Base-by-base conservation (phyloP, 768 basidiomycete species). In the Tulasnella sp. region DNA sequence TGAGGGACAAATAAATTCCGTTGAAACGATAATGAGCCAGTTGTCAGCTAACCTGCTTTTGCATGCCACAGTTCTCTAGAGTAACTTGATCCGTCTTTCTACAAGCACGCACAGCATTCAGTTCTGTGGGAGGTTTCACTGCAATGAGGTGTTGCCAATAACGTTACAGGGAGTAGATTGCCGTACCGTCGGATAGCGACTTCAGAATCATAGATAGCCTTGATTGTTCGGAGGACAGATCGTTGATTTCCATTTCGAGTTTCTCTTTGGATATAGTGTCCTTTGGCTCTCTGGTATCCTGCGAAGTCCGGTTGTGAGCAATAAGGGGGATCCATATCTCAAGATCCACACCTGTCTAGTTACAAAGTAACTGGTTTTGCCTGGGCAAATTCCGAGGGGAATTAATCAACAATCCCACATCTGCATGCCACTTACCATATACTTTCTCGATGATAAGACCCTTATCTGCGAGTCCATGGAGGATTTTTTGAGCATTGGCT, bases 311-410 rank as follows among this genome's bases (percentile, higher is more conserved):
- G n/a, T n/a, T 33, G 24, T 43, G n/a, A 39, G 33, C 47, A 31
- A 37, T 15, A 27, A 48, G 20, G 15, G 16, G 8, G 35, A 33
- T 5, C 5, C 25, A 24, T 19, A 10, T 19, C 27, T n/a, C 39
- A 28, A 13, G n/a, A 27, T 12, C 42, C 61, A 29, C 16, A 66
- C 68, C 56, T 70, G 69, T 47, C 90, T 90, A 31, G 77, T 77
- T 10, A 91, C 87, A 60, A 88, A 95, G 63, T 92, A 83, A 0
- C 79, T 80, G 2, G 79, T 82, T 65, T 95, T 89, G 8, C 84
- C 86, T 89, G 59, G 15, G 13, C 35, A 16, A 24, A 46, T 16
- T 41, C 27, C 53, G 48, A 54, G 44, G 34, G 39, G 13, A 37
- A 34, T 32, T 13, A 2, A n/a, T 10, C 24, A 43, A 9, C 8